phyloP scores from a whole-genome alignment of 2,329 filamentous ascomycete species.

The Aspergillus chevalieri region DNA sequence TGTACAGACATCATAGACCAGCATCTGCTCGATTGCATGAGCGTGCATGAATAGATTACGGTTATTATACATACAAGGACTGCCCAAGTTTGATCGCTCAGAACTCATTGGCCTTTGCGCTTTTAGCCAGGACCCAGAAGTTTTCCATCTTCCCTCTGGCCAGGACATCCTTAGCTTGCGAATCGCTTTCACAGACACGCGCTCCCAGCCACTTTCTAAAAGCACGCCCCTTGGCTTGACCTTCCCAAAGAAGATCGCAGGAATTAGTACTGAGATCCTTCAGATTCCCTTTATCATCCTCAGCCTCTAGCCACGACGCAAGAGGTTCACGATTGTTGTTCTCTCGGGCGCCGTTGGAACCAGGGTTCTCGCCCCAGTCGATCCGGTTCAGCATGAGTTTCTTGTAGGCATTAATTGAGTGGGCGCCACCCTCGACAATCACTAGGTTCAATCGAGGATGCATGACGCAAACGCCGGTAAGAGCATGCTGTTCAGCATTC shows the following conservation, averaged over 20 bases:
- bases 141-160: slow-evolving; percentile 83
- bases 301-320: slow-evolving; percentile 68
- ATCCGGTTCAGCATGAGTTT: slow-evolving; percentile 92
- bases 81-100: slow-evolving; percentile 6
- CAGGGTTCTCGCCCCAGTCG: slow-evolving; percentile 86
- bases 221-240: slow-evolving; percentile 69
- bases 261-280: slow-evolving; percentile 79
- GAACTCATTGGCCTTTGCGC: slow-evolving; percentile 35
- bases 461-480: slow-evolving; percentile 88
- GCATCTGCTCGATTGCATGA: not conserved
- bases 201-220: slow-evolving; percentile 81
- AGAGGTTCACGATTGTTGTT: slow-evolving; percentile 57
- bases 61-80: not conserved
- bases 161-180: slow-evolving; percentile 75
- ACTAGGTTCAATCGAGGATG: slow-evolving; percentile 84
- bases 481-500: slow-evolving; percentile 81
- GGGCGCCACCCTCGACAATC: slow-evolving; percentile 82
- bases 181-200: slow-evolving; percentile 87
- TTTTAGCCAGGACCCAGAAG: slow-evolving; percentile 89
- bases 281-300: slow-evolving; percentile 69
- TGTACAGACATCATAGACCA: not conserved
- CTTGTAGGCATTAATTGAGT: slow-evolving; percentile 77
- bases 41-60: not conserved
- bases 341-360: slow-evolving; percentile 53
- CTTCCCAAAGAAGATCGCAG: slow-evolving; percentile 83